A percentile compares a stretch with the other conserved stretches of the same genome.
These are phyloP conservation scores for Crithidia acanthocephali DNA, from an alignment of 208 protist genomes.

Conservation along the genomic window DNA sequence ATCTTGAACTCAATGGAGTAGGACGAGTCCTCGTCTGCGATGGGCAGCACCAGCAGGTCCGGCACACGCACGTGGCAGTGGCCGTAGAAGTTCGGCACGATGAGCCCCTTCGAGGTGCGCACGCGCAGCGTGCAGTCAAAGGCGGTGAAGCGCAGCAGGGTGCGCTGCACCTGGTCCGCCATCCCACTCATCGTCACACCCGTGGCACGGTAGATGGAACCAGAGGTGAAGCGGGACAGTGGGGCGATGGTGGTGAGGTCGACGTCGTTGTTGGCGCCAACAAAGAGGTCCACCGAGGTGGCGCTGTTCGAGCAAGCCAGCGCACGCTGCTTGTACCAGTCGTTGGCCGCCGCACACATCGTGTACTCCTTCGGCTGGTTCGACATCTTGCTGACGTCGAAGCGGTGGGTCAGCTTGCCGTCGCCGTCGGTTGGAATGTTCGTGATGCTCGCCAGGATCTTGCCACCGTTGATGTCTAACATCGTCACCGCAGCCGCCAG, in stretches of 20 bases:
- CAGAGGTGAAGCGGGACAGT: constrained; percentile 82
- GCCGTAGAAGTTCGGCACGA: constrained; percentile 93
- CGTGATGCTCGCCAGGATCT: constrained; percentile 90
- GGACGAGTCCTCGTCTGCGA: constrained; percentile 91
- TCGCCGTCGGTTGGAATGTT: constrained; percentile 90
- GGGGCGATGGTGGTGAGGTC: constrained; percentile 93
- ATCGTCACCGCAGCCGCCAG: constrained; percentile 91
- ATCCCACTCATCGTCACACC: constrained; percentile 67
- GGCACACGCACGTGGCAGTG: constrained; percentile 96
- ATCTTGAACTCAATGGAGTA: constrained; percentile 85
- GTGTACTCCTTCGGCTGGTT: constrained; percentile 89
- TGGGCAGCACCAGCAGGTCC: constrained; percentile 96
- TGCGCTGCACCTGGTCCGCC: constrained; percentile 60
- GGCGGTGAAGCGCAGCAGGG: constrained; percentile 89
- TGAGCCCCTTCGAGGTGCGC: constrained; percentile 85
- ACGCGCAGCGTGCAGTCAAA: constrained; percentile 98
- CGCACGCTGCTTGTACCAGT: constrained; percentile 97
- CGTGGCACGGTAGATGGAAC: constrained; percentile 68
- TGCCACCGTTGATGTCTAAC: constrained; percentile 90
- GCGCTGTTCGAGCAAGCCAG: constrained; percentile 91
- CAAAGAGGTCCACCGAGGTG: constrained; percentile 94
- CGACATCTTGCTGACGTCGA: constrained; percentile 80
- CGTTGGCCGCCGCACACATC: constrained; percentile 80
- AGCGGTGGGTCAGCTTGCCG: constrained; percentile 85
- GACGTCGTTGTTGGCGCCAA: constrained; percentile 66